These are phyloP conservation scores for Russula lepida DNA, from an alignment of 768 basidiomycete genomes.

Conservation along the genomic window DNA sequence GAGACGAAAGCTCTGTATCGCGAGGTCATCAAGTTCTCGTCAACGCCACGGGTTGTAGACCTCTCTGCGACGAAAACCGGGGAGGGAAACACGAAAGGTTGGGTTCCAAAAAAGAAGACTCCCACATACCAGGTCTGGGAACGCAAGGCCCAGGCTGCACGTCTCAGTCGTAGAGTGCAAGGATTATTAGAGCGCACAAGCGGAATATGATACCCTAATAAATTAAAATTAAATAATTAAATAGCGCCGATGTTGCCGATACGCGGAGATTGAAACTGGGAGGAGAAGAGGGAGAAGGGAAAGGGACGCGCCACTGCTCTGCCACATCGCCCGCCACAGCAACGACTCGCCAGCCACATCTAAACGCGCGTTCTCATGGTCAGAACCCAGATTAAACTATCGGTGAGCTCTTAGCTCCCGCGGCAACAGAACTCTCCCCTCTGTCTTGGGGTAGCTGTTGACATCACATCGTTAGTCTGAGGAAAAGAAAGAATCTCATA, in stretches of 20 bases:
- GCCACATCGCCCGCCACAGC: constrained; percentile 21
- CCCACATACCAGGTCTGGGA: constrained; percentile 79
- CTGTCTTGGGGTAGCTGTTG: constrained; percentile 7
- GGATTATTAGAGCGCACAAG: constrained; percentile 63
- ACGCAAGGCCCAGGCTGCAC: constrained; percentile 67
- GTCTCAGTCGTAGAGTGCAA: constrained; percentile 57
- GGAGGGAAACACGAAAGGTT: constrained; percentile 44
- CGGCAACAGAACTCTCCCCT: constrained; percentile 24
- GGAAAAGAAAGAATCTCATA: constrained; percentile 36
- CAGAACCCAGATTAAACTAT: constrained; percentile 24
- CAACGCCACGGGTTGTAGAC: constrained; percentile 80
- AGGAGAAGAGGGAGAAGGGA: not conserved
- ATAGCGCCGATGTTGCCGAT: constrained; percentile 11
- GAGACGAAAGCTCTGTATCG: constrained; percentile 83
- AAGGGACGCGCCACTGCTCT: constrained; percentile 21
- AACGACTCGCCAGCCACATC: constrained; percentile 18
- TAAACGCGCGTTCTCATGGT: constrained; percentile 21
- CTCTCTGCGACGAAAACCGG: constrained; percentile 53
- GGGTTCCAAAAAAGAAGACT: constrained; percentile 74
- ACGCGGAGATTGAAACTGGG: constrained; percentile 12
- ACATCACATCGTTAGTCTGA: constrained; percentile 28
- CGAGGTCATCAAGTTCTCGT: constrained; percentile 82
- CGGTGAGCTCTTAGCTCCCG: constrained; percentile 30
- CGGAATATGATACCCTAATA: constrained; percentile 8
- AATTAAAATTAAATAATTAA: not conserved